A percentile compares a stretch with the other conserved stretches of the same genome.
phyloP scores from a whole-genome alignment of 176 grass and related monocot genomes.

The Eragrostis nindensis region DNA sequence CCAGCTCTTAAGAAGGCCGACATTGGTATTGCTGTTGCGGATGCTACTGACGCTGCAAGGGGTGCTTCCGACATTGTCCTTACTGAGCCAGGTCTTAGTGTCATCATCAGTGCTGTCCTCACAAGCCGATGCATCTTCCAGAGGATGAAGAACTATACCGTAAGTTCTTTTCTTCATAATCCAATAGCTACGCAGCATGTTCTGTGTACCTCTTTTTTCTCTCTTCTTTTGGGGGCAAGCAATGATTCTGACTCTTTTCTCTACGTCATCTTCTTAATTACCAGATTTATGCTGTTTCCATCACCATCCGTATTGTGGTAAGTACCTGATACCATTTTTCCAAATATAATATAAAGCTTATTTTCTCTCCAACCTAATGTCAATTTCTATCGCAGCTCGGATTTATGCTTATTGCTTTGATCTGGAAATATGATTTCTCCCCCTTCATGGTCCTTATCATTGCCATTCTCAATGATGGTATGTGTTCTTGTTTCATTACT shows the following conservation, averaged over 20 bases:
- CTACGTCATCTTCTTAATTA: background rate
- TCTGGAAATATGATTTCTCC: slow-evolving; percentile 94
- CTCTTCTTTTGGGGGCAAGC: background rate
- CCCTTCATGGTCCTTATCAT: slow-evolving; percentile 99
- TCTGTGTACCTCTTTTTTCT: background rate
- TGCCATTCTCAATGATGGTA: slow-evolving; percentile 98
- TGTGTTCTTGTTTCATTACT: slow-evolving; percentile 16
- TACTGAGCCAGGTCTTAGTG: slow-evolving; percentile 95
- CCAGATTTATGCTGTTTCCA: slow-evolving; percentile 98
- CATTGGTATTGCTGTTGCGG: slow-evolving; percentile 96
- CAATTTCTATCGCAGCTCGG: slow-evolving; percentile 64
- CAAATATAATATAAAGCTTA: background rate
- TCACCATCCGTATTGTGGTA: slow-evolving; percentile 98
- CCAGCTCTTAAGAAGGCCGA: slow-evolving; percentile 96
- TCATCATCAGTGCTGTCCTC: slow-evolving; percentile 95
- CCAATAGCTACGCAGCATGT: background rate
- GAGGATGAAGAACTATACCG: slow-evolving; percentile 99
- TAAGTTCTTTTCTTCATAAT: slow-evolving; percentile 49
- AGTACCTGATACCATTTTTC: slow-evolving; percentile 28
- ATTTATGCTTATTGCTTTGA: slow-evolving; percentile 94
- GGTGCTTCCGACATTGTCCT: slow-evolving; percentile 94
- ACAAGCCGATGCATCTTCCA: slow-evolving; percentile 99
- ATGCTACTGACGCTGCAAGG: slow-evolving; percentile 94
- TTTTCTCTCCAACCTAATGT: slow-evolving; percentile 2
- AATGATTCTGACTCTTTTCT: slow-evolving; percentile 25